A percentile compares a stretch with the other conserved stretches of the same genome.
These are phyloP conservation scores for Odonthalia washingtoniensis DNA, from an alignment of 31 red algal genomes.

Conservation along the genomic window DNA sequence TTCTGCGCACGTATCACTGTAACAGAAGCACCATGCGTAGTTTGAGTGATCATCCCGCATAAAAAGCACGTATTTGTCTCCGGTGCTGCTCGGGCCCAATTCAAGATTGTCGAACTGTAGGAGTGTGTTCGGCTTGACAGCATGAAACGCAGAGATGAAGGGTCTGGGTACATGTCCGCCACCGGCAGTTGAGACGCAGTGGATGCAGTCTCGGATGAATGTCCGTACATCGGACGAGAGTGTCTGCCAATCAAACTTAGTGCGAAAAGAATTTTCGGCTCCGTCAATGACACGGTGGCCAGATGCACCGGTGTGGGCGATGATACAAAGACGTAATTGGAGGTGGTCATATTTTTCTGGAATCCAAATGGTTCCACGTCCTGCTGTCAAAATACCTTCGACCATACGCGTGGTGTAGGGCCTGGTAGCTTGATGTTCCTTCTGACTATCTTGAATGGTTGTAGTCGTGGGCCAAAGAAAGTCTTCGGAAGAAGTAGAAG, in stretches of 20 bases:
- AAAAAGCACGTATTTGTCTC: neutral
- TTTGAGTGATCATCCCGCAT: neutral
- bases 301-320: too few species aligned
- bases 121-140: neutral
- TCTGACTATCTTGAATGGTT: too few species aligned
- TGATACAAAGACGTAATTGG: too few species aligned
- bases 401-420: too few species aligned
- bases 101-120: neutral
- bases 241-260: neutral
- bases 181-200: neutral
- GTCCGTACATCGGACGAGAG: neutral
- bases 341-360: too few species aligned
- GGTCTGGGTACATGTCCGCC: conserved; percentile 1
- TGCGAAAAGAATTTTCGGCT: too few species aligned
- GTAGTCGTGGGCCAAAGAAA: too few species aligned
- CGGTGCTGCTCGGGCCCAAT: neutral
- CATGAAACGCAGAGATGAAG: neutral
- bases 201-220: neutral
- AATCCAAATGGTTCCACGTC: too few species aligned
- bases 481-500: too few species aligned
- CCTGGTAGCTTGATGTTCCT: too few species aligned
- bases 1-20: neutral
- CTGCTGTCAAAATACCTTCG: too few species aligned
- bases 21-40: neutral
- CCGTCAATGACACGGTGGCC: too few species aligned